phyloP scores from a whole-genome alignment of 139 green algal species.

The Tetradesmus lagerheimii region DNA sequence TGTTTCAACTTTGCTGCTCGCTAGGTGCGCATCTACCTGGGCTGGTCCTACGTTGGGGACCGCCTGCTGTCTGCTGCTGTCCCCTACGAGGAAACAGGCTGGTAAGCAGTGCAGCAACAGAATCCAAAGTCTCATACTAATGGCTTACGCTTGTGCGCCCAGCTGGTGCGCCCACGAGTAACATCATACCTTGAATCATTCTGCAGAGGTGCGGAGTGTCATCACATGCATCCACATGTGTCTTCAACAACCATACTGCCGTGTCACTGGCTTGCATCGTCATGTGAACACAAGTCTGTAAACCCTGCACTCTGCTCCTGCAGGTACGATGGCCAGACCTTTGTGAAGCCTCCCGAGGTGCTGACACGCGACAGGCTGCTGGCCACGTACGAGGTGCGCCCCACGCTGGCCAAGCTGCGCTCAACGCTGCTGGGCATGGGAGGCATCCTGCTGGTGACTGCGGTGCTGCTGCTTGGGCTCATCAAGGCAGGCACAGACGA shows the following conservation, averaged over 20 bases:
- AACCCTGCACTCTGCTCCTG: not conserved
- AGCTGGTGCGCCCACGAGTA: no score
- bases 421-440: constrained; percentile 68
- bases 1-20: not conserved
- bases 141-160: no score
- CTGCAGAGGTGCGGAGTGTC: no score
- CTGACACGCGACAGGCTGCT: constrained; percentile 83
- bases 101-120: constrained; percentile 15
- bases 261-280: no score
- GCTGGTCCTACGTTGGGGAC: constrained; percentile 94
- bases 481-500: constrained; percentile 65
- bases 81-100: constrained; percentile 49
- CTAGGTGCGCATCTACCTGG: constrained; percentile 87
- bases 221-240: not conserved
- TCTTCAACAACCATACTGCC: not conserved
- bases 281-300: not conserved
- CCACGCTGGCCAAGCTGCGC: constrained; percentile 52
- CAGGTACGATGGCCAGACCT: constrained; percentile 75
- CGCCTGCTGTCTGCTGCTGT: constrained; percentile 83
- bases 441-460: constrained; percentile 55
- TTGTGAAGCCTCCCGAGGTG: constrained; percentile 88
- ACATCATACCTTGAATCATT: no score
- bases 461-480: constrained; percentile 63
- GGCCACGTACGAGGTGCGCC: constrained; percentile 68
- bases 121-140: no score